phyloP scores from a whole-genome alignment of 805 yeast species.

The Candida koratica region DNA sequence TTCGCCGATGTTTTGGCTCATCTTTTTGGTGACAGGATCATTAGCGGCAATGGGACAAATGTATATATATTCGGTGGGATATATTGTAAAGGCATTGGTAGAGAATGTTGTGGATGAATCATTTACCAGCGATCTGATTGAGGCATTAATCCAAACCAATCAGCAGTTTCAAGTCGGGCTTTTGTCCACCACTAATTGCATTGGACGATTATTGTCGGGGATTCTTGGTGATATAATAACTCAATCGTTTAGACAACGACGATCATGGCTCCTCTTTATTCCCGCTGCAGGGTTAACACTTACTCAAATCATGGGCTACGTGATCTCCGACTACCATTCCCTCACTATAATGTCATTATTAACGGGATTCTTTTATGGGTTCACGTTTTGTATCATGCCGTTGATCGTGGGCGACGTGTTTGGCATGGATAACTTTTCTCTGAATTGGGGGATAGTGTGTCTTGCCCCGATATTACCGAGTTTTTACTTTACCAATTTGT shows the following conservation, averaged over 20 bases:
- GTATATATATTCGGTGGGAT: conserved; percentile 46
- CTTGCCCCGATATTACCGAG: conserved; percentile 64
- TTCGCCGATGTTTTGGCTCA: conserved; percentile 34
- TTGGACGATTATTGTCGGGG: conserved; percentile 65
- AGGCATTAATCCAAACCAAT: conserved; percentile 42
- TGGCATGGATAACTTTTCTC: conserved; percentile 64
- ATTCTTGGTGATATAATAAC: conserved; percentile 57
- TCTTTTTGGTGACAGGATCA: conserved; percentile 35
- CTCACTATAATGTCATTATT: conserved; percentile 52
- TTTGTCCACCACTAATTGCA: conserved; percentile 63
- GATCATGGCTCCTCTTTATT: conserved; percentile 52
- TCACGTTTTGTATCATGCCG: conserved; percentile 68
- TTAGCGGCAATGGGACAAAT: conserved; percentile 44
- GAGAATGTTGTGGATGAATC: conserved; percentile 23
- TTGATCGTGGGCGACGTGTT: conserved; percentile 71
- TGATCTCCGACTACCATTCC: conserved; percentile 25
- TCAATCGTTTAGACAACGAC: conserved; percentile 41
- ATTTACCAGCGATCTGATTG: conserved; percentile 17
- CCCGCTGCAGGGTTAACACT: conserved; percentile 47
- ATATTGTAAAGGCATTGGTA: conserved; percentile 39
- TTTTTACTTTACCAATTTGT: conserved; percentile 54
- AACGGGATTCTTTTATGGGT: conserved; percentile 70
- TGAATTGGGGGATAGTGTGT: conserved; percentile 70
- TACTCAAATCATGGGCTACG: conserved; percentile 49
- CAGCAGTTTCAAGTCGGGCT: conserved; percentile 73